Evolutionary conservation across 768 basidiomycete species (phyloP), one percentile per base, ranked within the genome.

Genomic region (Phylloporus sp.): DNA sequence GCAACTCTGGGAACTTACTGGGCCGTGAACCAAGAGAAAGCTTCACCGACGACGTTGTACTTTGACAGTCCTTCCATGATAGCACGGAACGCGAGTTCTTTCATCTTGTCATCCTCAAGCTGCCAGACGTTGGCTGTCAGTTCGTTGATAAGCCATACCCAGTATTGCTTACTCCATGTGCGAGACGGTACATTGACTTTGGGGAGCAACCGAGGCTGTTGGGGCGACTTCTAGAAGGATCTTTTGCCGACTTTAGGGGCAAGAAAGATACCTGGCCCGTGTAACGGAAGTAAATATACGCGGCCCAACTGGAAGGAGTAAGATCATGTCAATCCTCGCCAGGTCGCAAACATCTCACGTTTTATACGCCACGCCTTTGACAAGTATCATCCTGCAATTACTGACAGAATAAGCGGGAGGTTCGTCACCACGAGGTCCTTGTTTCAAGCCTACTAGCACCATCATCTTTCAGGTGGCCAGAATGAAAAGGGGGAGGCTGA

Each of bases 141-240:
- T 15, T 28, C 15, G 1, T 42, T 18, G 6, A 40, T 7, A 18
- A 32, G 26, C 23, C 28, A 4, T 38, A 29, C 28, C 22, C 22
- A 26, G 15, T 24, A 45, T 22, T 36, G 24, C 62, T 54, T 47
- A 71, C 70, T 20, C 27, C 57, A 16, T 13, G 34, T 22, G 70
- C 70, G 9, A 71, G 58, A 46, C 70, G 67, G 57, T 70, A 72
- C 71, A 72, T 71, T 10, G 70, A 71, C 59, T 72, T 71, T 50
- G 71, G 70, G 16, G 70, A 72, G 23, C 70, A 71, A 12, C 15
- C 38, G 6, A n/a, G 18, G n/a, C 15, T 27, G 8, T 34, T 36
- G 3, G 13, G 20, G 5, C 13, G 47, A 13, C 8, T 18, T 8
- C 6, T 22, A 28, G 55, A 16, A 24, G 50, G 6, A 16, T 22